Base-by-base conservation (phyloP, 176 grass and related monocot species). In the Lolium rigidum region DNA sequence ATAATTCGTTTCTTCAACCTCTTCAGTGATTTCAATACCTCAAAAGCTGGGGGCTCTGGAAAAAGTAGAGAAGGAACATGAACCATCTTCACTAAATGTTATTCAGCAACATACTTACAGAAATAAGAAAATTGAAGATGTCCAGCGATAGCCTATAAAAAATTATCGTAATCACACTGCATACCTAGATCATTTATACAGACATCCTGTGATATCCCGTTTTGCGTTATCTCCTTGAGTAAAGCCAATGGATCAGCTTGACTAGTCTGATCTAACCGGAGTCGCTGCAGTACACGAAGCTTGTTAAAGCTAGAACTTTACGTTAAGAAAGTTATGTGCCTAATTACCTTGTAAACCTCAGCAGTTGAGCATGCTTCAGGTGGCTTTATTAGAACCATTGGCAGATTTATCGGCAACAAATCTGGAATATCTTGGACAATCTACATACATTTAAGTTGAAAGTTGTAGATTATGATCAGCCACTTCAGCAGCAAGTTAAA, bases 181-280 rank as follows among this genome's bases (percentile, higher is more conserved):
- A 68, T 91, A 97, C 97, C 97, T 77, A 97, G 88, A 86, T 99
- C 97, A 75, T 99, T 99, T 41, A 97, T 88, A 84, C 97, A 99
- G 26, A 86, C 79, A 90, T 94, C 89, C 83, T 99, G 92, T 82
- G 94, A 99, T 91, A 99, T 90, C 51, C 97, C 92, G 14, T 93
- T 99, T 80, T 90, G 82, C 6, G 88, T 83, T 14, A 99, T 91
- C 88, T 90, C 84, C 44, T 89, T 73, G 68, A 99, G 97, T 89
- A 99, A 87, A 37, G 55, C 66, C 89, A 92, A 74, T 48, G 97
- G 94, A 71, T 99, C 97, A 47, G 41, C 28, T 79, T 41, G 81
- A 90, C 90, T 99, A 80, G 92, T 80, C 35, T 93, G 92, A 59
- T 97, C 94, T 73, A 93, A 80, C 73, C 69, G 89, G 80, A 99